A percentile compares a stretch with the other conserved stretches of the same genome.
phyloP scores from a whole-genome alignment of 805 yeast species.

The Nakazawaea pomicola region DNA sequence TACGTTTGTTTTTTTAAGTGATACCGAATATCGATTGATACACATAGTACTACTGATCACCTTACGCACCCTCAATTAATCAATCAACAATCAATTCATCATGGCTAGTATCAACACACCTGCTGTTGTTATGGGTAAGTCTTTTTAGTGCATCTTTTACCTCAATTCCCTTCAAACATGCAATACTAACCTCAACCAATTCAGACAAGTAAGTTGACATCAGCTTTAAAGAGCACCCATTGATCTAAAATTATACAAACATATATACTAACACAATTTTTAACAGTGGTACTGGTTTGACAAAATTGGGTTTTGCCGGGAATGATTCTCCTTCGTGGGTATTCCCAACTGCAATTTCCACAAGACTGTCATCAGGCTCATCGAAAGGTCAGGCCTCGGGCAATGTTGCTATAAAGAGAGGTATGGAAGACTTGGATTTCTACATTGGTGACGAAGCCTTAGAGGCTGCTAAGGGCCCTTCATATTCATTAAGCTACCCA shows the following conservation, averaged over 20 bases:
- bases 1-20: not conserved
- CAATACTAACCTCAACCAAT: too few species aligned
- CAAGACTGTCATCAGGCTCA: constrained; percentile 44
- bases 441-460: constrained; percentile 95
- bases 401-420: constrained; percentile 64
- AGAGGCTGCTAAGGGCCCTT: constrained; percentile 84
- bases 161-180: constrained; percentile 1
- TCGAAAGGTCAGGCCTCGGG: constrained; percentile 22
- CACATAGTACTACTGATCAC: not conserved
- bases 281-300: constrained; percentile 91
- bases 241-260: too few species aligned
- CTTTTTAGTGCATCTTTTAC: constrained; percentile 16
- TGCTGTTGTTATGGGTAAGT: constrained; percentile 93
- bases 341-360: constrained; percentile 94
- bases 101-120: constrained; percentile 75
- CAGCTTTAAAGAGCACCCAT: too few species aligned
- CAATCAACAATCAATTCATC: constrained; percentile 4
- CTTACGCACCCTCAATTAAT: not conserved
- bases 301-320: constrained; percentile 97
- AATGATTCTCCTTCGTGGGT: constrained; percentile 97
- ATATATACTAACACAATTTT: constrained; percentile 7
- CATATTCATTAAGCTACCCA: constrained; percentile 85
- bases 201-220: constrained; percentile 25
- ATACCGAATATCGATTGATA: not conserved
- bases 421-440: constrained; percentile 91